A percentile compares a stretch with the other conserved stretches of the same genome.
Conservation (phyloP, 108 stramenopile genomes). For the Cylindrotheca fusiformis region DNA sequence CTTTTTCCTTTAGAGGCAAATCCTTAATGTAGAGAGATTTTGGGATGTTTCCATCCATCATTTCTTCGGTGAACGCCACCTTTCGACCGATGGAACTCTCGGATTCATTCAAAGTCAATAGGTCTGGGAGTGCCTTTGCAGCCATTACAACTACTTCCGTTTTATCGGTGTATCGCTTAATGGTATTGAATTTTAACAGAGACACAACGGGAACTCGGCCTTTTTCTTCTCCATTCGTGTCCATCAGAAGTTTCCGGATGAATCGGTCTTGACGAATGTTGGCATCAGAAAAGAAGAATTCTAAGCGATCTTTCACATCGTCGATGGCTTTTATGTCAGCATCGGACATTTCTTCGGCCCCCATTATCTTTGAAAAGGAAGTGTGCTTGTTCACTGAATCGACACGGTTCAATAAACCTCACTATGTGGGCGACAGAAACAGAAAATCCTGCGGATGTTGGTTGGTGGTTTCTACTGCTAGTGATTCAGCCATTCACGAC, state of each 20-base stretch:
- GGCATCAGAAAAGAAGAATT: conserved; percentile 90
- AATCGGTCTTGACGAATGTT: conserved; percentile 83
- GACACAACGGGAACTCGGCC: conserved; percentile 51
- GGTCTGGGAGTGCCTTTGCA: conserved; percentile 44
- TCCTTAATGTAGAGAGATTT: conserved; percentile 63
- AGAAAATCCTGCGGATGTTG: too few species aligned
- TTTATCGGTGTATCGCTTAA: conserved; percentile 59
- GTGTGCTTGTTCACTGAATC: background rate
- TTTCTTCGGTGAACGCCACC: conserved; percentile 64
- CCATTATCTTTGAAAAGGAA: background rate
- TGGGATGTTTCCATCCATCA: conserved; percentile 64
- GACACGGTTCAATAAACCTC: background rate
- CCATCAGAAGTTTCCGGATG: conserved; percentile 65
- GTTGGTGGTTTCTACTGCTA: too few species aligned
- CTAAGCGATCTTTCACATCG: conserved; percentile 65
- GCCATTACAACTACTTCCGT: conserved; percentile 49
- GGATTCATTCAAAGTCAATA: conserved; percentile 48
- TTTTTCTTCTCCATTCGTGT: conserved; percentile 24
- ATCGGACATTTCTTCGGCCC: background rate
- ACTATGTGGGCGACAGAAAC: background rate
- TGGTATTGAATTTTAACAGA: conserved; percentile 74
- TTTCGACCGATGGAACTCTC: conserved; percentile 54
- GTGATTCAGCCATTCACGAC: too few species aligned
- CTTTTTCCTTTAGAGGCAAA: conserved; percentile 55
- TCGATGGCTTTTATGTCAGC: conserved; percentile 26